Conservation (phyloP, 176 grass and related monocot genomes). For the Ananas comosus region DNA sequence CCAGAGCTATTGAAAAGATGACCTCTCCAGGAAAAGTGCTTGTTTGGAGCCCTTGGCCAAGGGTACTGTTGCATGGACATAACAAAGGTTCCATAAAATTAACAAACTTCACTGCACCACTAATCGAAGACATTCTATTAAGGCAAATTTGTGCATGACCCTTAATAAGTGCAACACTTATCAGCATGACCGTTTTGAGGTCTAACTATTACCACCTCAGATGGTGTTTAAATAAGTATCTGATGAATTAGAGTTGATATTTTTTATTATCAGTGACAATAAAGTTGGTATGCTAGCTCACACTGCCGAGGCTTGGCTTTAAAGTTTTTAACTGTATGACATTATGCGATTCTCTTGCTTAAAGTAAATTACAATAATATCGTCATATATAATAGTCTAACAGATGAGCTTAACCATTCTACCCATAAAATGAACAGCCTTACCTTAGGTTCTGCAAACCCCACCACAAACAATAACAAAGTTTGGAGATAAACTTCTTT, state of each 20-base stretch:
- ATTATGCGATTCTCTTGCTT: too few species aligned
- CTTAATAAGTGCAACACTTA: background rate
- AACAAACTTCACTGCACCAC: background rate
- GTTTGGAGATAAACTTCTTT: constrained; percentile 29
- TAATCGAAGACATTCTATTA: background rate
- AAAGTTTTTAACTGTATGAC: too few species aligned
- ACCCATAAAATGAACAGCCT: background rate
- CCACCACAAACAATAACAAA: constrained; percentile 89
- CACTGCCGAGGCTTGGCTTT: too few species aligned
- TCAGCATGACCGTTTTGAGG: background rate
- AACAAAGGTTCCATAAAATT: background rate
- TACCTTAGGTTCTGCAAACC: constrained; percentile 85
- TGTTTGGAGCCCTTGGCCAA: constrained; percentile 61
- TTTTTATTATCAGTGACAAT: too few species aligned
- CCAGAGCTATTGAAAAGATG: constrained; percentile 68
- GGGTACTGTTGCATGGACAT: constrained; percentile 31
- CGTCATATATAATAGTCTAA: too few species aligned
- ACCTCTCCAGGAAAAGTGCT: constrained; percentile 74
- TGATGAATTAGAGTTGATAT: background rate
- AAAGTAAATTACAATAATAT: too few species aligned
- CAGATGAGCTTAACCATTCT: too few species aligned
- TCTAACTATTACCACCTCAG: background rate
- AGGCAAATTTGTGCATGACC: too few species aligned
- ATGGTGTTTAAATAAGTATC: background rate
- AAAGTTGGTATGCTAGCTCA: too few species aligned